Base-by-base conservation (phyloP, 257 asterid species). In the Apocynum venetum region DNA sequence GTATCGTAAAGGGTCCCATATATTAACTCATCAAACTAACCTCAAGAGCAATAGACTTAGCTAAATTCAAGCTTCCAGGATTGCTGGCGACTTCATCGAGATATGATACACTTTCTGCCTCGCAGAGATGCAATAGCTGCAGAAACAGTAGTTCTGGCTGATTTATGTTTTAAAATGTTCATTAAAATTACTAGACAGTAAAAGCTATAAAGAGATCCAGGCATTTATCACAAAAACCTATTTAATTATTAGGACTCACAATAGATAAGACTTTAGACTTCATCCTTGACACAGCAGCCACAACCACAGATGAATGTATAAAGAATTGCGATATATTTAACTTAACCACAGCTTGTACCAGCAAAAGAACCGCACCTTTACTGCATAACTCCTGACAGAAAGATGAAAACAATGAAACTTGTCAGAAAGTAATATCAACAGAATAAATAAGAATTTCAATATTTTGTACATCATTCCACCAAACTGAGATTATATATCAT, bases 41-140 rank as follows among this genome's bases (percentile, higher is more conserved):
- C 99, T 93, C 90, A 35, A 88, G 82, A 12, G 92, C 97, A 84
- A 92, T 81, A 74, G 93, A 89, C 88, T 96, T 86, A 3, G 98
- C 94, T 90, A 93, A 82, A 74, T 83, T 84, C 89, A 86, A 93
- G 88, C 95, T 86, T 81, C 81, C 78, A 51, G 86, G 84, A 72
- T 84, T 87, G 84, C 93, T 89, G 80, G 97, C 93, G 77, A 93
- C 97, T 87, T 93, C 99, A 76, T 96, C 99, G 88, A 96, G 89
- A 88, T 93, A 96, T 77, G 99, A 93, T 4, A 89, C 89, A 72
- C 87, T 88, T 83, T 96, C 99, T 14, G 97, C 92, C 86, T 96
- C 99, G 57, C 98, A 96, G 36, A 96, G 99, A 85, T 88, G 85
- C 91, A 91, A 83, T 69, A 96, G 92, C 99, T 96, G 96, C 91